Base-by-base conservation (phyloP, 2,329 filamentous ascomycete genomes). In the Epichloe coenophiala region DNA sequence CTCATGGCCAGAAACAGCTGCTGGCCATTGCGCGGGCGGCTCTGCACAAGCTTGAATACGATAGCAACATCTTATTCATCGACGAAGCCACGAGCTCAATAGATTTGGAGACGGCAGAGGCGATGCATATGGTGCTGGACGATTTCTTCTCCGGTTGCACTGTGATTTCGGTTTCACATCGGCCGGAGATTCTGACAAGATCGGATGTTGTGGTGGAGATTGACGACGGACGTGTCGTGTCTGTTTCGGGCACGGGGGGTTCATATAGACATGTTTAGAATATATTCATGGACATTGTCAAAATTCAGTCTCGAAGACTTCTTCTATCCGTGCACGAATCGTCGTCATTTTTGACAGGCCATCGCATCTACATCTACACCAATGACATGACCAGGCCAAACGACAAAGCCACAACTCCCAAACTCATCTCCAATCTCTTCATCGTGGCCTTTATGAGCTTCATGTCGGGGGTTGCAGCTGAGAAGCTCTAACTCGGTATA, bases 1-100 rank as follows among this genome's bases (percentile, higher is more conserved):
- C 53, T 11, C 39, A 48, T 12, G 55, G 57, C 2, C 51, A 59
- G 45, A 53, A 51, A 40, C 57, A 57, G 45, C 51, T 56, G 4
- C 23, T 57, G 11, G 52, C 51, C n/a, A 48, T 58, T 6, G 53
- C 53, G 1, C 52, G 57, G 13, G 45, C 51, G 4, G 15, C 46
- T n/a, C 39, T 53, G 31, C 53, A 53, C 23, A 50, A 51, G 7
- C 15, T 17, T 1, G 47, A 23, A 12, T 35, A 48, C 31, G 21
- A 31, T 13, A 47, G 45, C 35, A 31, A 31, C 21, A 31, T 54
- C 6, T 17, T 54, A 7, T 35, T 40, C 39, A 19, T 43, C 8
- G 41, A 43, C 23, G 41, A 43, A 27, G 41, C 41, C 8, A 43
- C 41, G 23, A 43, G 41, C 23, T 43, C 21, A 13, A 27, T 43